Conservation (phyloP, 768 basidiomycete species). For the Thelephora aurantiotincta region DNA sequence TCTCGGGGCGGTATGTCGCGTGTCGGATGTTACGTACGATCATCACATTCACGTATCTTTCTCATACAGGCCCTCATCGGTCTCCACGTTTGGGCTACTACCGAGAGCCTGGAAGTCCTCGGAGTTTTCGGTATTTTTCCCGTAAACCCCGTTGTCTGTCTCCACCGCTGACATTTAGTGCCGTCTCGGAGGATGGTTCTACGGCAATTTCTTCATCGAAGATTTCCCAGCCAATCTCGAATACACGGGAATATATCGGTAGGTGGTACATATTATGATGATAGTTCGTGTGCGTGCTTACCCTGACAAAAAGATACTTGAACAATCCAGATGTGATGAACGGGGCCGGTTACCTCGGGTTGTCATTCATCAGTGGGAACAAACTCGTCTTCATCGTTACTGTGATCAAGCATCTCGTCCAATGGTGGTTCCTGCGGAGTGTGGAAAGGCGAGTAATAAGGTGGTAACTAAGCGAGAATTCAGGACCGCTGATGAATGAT, state of each 20-base stretch:
- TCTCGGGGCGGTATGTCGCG: constrained; percentile 57
- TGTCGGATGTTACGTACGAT: neutral
- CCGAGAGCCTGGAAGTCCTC: constrained; percentile 84
- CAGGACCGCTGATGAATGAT: neutral
- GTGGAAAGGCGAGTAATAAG: constrained; percentile 71
- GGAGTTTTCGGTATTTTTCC: constrained; percentile 68
- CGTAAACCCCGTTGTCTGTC: neutral
- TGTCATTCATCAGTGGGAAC: constrained; percentile 83
- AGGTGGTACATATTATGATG: constrained; percentile 7
- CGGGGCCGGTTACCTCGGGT: constrained; percentile 88
- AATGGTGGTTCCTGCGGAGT: constrained; percentile 90
- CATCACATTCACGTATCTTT: neutral
- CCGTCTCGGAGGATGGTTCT: constrained; percentile 75
- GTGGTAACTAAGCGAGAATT: too few relatives aligned
- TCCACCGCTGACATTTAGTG: neutral
- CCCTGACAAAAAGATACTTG: constrained; percentile 41
- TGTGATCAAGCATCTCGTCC: constrained; percentile 70
- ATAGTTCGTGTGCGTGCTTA: neutral
- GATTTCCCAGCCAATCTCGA: constrained; percentile 82
- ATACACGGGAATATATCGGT: constrained; percentile 97
- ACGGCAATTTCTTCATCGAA: constrained; percentile 94
- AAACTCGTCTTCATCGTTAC: constrained; percentile 84
- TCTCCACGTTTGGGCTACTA: constrained; percentile 83
- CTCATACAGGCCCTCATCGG: constrained; percentile 58
- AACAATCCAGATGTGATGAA: constrained; percentile 97